A percentile compares a stretch with the other conserved stretches of the same genome.
Evolutionary conservation across 2,329 filamentous ascomycete genomes (phyloP).

Genomic region (Claviceps paspali): DNA sequence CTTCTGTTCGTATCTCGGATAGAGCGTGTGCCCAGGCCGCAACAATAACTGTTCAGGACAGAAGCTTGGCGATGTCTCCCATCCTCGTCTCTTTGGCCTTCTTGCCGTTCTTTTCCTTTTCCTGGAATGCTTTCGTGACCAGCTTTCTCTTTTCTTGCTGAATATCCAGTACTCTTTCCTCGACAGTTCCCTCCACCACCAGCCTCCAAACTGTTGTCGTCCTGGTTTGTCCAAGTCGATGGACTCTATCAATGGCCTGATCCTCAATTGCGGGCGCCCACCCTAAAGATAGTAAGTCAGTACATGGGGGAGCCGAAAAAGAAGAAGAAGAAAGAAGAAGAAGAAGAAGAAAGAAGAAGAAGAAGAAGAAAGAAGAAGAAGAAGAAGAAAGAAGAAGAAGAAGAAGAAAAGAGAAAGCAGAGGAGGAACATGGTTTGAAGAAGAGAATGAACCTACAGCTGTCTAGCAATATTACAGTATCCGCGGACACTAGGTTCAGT

Average conservation of each 20-base stretch:
- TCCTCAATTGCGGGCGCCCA: constrained; percentile 91
- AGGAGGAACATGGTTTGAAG: too few species aligned
- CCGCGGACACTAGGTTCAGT: constrained; percentile 71
- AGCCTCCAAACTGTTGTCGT: constrained; percentile 67
- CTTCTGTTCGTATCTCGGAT: too few species aligned
- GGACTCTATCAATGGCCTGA: constrained; percentile 78
- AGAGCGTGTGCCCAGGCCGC: background rate
- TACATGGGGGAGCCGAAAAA: too few species aligned
- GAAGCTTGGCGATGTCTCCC: constrained; percentile 36
- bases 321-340: too few species aligned
- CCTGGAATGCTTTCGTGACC: constrained; percentile 65
- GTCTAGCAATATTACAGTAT: constrained; percentile 71
- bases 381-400: too few species aligned
- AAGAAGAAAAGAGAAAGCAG: too few species aligned
- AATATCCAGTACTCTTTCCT: constrained; percentile 65
- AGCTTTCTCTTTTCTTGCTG: constrained; percentile 67
- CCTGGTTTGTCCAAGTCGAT: constrained; percentile 68
- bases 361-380: too few species aligned
- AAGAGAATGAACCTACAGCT: constrained; percentile 36
- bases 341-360: background rate
- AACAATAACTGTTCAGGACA: constrained; percentile 14
- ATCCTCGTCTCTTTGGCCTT: constrained; percentile 42
- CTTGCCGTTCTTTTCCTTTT: constrained; percentile 38
- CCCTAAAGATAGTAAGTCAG: constrained; percentile 28
- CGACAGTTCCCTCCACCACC: constrained; percentile 65